Evolutionary conservation across 345 rosid genomes (phyloP).

Genomic region (Dimocarpus longan): DNA sequence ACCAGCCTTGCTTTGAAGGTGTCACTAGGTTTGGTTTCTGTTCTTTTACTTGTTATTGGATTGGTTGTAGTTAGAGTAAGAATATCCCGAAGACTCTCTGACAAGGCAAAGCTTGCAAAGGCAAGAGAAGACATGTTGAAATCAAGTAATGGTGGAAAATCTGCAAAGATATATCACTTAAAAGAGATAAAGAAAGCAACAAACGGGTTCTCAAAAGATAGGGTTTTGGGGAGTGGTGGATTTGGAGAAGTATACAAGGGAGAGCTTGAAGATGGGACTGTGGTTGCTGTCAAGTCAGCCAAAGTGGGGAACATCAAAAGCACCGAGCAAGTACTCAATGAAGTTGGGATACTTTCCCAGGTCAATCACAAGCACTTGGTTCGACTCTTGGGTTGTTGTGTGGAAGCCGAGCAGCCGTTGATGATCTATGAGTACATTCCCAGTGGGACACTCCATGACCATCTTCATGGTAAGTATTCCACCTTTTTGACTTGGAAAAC

Average conservation of each 20-base stretch:
- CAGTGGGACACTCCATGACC: constrained; percentile 63
- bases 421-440: constrained; percentile 61
- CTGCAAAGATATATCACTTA: constrained; percentile 48
- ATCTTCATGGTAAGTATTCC: constrained; percentile 42
- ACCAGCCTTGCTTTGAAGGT: constrained; percentile 32
- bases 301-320: constrained; percentile 70
- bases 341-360: constrained; percentile 65
- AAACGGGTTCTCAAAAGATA: constrained; percentile 44
- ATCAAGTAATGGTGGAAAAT: constrained; percentile 44
- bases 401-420: constrained; percentile 58
- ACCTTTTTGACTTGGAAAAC: constrained; percentile 48
- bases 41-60: constrained; percentile 26
- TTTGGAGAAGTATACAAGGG: constrained; percentile 71
- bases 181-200: constrained; percentile 63
- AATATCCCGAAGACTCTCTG: constrained; percentile 20
- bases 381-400: constrained; percentile 58
- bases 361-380: constrained; percentile 72
- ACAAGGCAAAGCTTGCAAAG: constrained; percentile 41
- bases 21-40: constrained; percentile 33
- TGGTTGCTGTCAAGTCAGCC: constrained; percentile 60
- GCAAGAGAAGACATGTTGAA: constrained; percentile 52
- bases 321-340: constrained; percentile 64
- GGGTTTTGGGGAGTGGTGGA: constrained; percentile 59
- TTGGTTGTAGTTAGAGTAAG: constrained; percentile 21
- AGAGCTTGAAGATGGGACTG: constrained; percentile 50